These are phyloP conservation scores for Exophiala viscosa DNA, from an alignment of 2,329 filamentous ascomycete genomes.

Conservation along the genomic window DNA sequence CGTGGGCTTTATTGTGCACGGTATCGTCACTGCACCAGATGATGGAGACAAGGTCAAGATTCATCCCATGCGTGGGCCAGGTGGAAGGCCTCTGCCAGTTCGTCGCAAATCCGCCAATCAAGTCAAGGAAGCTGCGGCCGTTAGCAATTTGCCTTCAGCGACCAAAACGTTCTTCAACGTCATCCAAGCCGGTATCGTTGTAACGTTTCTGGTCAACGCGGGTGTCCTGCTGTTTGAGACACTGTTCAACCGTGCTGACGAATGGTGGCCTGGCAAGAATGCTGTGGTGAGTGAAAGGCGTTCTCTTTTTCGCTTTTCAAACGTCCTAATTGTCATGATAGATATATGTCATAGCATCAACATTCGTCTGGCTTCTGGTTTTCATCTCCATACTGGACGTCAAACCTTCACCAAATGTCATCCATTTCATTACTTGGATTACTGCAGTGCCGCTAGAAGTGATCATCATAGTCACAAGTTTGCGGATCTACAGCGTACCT, in stretches of 20 bases:
- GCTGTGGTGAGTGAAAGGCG: slow-evolving; percentile 59
- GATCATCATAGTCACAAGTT: slow-evolving; percentile 65
- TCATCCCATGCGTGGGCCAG: slow-evolving; percentile 59
- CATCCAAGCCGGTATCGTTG: slow-evolving; percentile 65
- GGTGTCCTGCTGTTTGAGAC: slow-evolving; percentile 71
- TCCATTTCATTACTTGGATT: slow-evolving; percentile 77
- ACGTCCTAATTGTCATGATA: slow-evolving; percentile 38
- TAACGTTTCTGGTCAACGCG: slow-evolving; percentile 73
- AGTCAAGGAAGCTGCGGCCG: slow-evolving; percentile 43
- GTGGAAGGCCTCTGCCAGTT: slow-evolving; percentile 80
- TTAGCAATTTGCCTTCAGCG: slow-evolving; percentile 59
- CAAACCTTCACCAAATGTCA: slow-evolving; percentile 71
- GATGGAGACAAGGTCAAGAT: slow-evolving; percentile 37
- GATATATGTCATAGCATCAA: slow-evolving; percentile 80
- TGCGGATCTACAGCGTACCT: slow-evolving; percentile 63
- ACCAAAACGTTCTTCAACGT: slow-evolving; percentile 72
- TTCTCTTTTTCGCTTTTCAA: background rate
- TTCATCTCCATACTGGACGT: slow-evolving; percentile 84
- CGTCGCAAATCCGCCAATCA: slow-evolving; percentile 51
- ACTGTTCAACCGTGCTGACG: slow-evolving; percentile 59
- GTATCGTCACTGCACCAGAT: slow-evolving; percentile 53
- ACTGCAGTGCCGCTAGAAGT: slow-evolving; percentile 70
- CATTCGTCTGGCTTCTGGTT: slow-evolving; percentile 83
- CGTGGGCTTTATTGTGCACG: slow-evolving; percentile 58
- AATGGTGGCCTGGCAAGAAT: slow-evolving; percentile 80